phyloP scores from a whole-genome alignment of 148 eudicot species.

The Diospyros lotus region DNA sequence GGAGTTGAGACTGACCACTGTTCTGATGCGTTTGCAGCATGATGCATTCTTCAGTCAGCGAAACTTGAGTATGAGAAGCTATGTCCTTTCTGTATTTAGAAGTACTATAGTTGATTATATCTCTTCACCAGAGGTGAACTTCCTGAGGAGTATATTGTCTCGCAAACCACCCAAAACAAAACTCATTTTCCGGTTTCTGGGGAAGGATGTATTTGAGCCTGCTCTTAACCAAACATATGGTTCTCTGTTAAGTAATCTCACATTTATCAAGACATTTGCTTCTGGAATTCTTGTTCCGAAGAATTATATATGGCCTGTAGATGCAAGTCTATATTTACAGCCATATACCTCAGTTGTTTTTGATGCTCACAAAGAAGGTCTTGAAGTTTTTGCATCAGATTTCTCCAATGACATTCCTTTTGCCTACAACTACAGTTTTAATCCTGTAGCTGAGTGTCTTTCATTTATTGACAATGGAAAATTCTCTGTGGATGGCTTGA shows the following conservation, averaged over 20 bases:
- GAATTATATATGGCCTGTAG: slow-evolving; percentile 70
- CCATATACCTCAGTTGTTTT: slow-evolving; percentile 62
- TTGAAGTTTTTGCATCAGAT: slow-evolving; percentile 63
- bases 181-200: slow-evolving; percentile 58
- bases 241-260: slow-evolving; percentile 59
- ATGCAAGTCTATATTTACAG: slow-evolving; percentile 39
- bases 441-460: slow-evolving; percentile 66
- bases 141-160: slow-evolving; percentile 47
- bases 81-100: slow-evolving; percentile 41
- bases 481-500: slow-evolving; percentile 80
- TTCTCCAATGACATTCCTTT: slow-evolving; percentile 62
- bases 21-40: slow-evolving; percentile 44
- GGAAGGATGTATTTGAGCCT: slow-evolving; percentile 33
- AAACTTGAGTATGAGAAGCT: slow-evolving; percentile 61
- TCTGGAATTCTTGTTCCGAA: slow-evolving; percentile 85
- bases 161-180: slow-evolving; percentile 46
- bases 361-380: slow-evolving; percentile 75
- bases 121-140: slow-evolving; percentile 74
- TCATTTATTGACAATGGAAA: slow-evolving; percentile 57
- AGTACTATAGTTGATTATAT: slow-evolving; percentile 43
- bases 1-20: not conserved
- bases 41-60: slow-evolving; percentile 62
- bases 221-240: slow-evolving; percentile 71
- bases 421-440: slow-evolving; percentile 72
- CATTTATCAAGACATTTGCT: slow-evolving; percentile 85